Percentiles rank a stretch among this genome's conserved stretches.
Evolutionary conservation across 2,329 filamentous ascomycete species (phyloP).

Genomic region (Neopestalotiopsis sp.): DNA sequence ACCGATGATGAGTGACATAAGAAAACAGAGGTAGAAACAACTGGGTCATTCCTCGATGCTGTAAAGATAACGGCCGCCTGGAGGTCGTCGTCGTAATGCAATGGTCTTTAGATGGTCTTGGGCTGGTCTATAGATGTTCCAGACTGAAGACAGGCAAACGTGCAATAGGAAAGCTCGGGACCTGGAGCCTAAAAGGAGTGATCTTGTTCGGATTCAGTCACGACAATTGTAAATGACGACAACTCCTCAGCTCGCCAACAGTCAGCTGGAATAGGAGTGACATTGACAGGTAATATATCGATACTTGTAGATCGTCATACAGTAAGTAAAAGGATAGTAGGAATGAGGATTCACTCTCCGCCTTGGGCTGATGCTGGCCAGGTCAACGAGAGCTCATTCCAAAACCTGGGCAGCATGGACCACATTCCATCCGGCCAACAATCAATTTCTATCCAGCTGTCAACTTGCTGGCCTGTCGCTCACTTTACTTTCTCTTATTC

Average conservation of each 20-base stretch:
- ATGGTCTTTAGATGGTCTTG: background rate
- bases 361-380: conserved; percentile 1
- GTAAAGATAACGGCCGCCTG: background rate
- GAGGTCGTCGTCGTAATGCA: background rate
- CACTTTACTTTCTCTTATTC: background rate
- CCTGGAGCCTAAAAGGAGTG: background rate
- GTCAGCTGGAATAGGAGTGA: background rate
- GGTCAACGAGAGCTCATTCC: conserved; percentile 1
- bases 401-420: background rate
- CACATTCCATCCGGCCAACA: background rate
- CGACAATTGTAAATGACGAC: background rate
- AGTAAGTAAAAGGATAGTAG: background rate
- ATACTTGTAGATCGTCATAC: conserved; percentile 3
- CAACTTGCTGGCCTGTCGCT: too few relatives aligned
- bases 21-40: background rate
- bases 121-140: background rate
- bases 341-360: conserved; percentile 1
- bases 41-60: background rate
- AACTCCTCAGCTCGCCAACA: background rate
- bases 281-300: background rate
- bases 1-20: background rate
- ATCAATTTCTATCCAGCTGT: too few relatives aligned
- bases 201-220: background rate
- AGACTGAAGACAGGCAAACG: background rate
- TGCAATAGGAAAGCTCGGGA: background rate